phyloP scores from a whole-genome alignment of 768 basidiomycete species.

The Pleurotus platypus region DNA sequence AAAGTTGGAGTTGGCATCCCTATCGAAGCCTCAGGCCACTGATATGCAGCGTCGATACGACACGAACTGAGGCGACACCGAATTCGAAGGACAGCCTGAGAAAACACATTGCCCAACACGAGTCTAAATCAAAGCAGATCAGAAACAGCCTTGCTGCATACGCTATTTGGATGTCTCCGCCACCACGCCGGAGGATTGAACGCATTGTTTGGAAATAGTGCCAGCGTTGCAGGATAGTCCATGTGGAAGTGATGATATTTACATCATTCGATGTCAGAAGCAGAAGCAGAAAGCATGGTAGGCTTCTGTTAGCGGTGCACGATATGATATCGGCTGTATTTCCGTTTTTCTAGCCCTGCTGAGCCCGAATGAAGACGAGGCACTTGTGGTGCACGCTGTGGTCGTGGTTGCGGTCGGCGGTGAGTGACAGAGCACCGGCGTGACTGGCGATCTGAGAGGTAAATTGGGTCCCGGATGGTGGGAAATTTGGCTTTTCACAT shows the following conservation, averaged over 20 bases:
- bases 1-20: too few relatives aligned
- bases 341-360: background rate
- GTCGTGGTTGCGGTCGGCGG: background rate
- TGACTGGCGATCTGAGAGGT: background rate
- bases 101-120: background rate
- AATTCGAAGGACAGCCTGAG: background rate
- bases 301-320: background rate
- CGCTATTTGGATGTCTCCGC: background rate
- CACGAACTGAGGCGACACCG: background rate
- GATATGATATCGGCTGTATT: background rate
- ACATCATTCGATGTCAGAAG: background rate
- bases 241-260: background rate
- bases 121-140: constrained; percentile 2
- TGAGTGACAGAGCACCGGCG: background rate
- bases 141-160: constrained; percentile 2
- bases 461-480: background rate
- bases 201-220: background rate
- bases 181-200: background rate
- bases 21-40: too few relatives aligned
- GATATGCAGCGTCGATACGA: background rate
- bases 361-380: background rate
- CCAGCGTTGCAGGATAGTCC: background rate
- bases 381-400: background rate
- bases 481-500: constrained; percentile 1
- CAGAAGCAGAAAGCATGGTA: background rate